phyloP scores from a whole-genome alignment of 345 rosid genomes.

The Murraya paniculata region DNA sequence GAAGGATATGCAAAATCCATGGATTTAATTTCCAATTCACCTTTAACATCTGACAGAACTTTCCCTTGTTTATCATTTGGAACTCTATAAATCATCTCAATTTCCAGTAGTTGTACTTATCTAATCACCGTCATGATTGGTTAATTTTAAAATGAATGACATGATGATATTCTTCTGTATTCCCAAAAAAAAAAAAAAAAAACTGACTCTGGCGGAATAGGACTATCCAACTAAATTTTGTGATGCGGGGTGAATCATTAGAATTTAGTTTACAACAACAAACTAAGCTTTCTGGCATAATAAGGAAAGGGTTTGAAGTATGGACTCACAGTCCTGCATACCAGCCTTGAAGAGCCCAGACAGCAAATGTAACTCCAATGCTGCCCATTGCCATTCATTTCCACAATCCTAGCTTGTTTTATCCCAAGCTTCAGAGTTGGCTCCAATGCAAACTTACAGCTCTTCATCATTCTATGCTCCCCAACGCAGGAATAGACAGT shows the following conservation, averaged over 20 bases:
- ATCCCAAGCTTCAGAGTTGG: constrained; percentile 22
- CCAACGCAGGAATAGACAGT: too few relatives aligned
- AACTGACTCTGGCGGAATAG: too few relatives aligned
- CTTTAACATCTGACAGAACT: constrained; percentile 9
- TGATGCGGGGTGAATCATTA: too few relatives aligned
- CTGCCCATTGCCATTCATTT: constrained; percentile 31
- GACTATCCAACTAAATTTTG: neutral
- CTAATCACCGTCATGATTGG: too few relatives aligned
- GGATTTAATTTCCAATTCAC: constrained; percentile 20
- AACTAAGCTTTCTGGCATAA: neutral
- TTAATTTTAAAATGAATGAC: too few relatives aligned
- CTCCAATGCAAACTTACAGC: constrained; percentile 16
- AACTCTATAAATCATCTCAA: constrained; percentile 25
- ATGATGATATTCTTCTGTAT: too few relatives aligned
- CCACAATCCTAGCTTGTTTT: constrained; percentile 27
- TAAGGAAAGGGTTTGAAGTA: neutral
- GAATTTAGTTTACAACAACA: too few relatives aligned
- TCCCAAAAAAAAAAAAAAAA: too few relatives aligned
- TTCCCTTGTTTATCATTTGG: constrained; percentile 10
- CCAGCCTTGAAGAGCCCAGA: constrained; percentile 32
- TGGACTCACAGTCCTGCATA: constrained; percentile 23
- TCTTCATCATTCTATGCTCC: constrained; percentile 7
- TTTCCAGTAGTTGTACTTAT: too few relatives aligned
- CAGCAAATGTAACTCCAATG: constrained; percentile 16
- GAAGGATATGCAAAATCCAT: constrained; percentile 35